Evolutionary conservation across 345 rosid species (phyloP).

Genomic region (Durio zibethinus): DNA sequence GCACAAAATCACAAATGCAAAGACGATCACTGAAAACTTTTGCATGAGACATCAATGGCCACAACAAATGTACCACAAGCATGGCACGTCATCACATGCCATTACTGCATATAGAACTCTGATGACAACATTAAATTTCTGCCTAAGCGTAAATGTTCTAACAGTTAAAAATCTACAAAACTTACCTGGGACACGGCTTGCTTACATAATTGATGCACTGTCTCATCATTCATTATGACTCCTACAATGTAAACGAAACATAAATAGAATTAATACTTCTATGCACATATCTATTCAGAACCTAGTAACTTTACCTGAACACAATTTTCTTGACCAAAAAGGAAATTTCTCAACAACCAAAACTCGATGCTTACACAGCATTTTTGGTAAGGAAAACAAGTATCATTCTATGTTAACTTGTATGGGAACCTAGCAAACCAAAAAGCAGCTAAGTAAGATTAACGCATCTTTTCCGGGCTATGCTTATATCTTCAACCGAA

Average conservation of each 20-base stretch:
- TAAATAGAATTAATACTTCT: constrained; percentile 9
- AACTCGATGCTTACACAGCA: background rate
- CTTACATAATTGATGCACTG: constrained; percentile 83
- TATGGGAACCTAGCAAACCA: background rate
- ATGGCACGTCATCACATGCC: background rate
- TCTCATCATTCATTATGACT: constrained; percentile 90
- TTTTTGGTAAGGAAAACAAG: background rate
- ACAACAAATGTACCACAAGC: background rate
- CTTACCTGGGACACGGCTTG: constrained; percentile 90
- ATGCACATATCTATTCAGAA: background rate
- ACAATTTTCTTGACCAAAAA: background rate
- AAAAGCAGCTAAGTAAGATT: background rate
- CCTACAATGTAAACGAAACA: constrained; percentile 39
- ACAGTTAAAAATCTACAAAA: background rate
- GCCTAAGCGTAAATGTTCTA: background rate
- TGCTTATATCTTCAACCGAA: background rate
- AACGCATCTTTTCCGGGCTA: background rate
- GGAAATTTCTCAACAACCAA: background rate
- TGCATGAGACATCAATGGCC: background rate
- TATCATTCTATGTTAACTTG: constrained; percentile 7
- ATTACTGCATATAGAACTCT: background rate
- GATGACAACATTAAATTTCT: background rate
- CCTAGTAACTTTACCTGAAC: background rate
- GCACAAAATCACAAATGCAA: background rate
- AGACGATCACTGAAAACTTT: background rate